A percentile compares a stretch with the other conserved stretches of the same genome.
phyloP scores from a whole-genome alignment of 305 asterid species.

The Withania somnifera region DNA sequence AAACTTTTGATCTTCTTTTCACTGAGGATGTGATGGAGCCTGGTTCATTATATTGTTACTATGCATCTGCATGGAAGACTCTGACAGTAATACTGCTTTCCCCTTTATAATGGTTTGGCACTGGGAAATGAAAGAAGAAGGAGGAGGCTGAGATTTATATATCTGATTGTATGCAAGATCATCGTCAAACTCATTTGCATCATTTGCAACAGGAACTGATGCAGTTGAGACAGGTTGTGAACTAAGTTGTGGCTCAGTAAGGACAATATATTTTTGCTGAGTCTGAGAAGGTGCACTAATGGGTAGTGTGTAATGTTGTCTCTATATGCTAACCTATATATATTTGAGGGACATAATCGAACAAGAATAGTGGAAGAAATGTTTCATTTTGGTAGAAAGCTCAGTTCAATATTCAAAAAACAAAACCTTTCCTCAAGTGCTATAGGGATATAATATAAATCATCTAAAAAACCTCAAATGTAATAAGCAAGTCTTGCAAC shows the following conservation, averaged over 20 bases:
- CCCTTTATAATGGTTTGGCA: conserved; percentile 42
- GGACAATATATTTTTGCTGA: conserved; percentile 28
- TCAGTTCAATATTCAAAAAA: neutral
- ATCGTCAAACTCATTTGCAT: conserved; percentile 47
- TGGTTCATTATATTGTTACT: conserved; percentile 27
- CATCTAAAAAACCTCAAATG: neutral
- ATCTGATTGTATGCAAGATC: conserved; percentile 64
- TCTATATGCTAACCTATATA: neutral
- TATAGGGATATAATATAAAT: neutral
- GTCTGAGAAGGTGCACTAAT: conserved; percentile 26
- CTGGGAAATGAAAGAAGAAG: conserved; percentile 45
- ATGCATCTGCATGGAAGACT: conserved; percentile 39
- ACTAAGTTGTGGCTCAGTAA: conserved; percentile 28
- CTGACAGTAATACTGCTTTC: conserved; percentile 31
- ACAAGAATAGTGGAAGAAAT: neutral
- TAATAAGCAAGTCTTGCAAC: neutral
- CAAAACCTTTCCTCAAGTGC: neutral
- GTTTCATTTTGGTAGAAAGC: neutral
- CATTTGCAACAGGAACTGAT: conserved; percentile 20
- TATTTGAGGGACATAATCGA: neutral
- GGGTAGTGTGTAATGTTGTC: conserved; percentile 15
- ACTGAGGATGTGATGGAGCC: conserved; percentile 23
- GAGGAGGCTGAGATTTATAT: conserved; percentile 74
- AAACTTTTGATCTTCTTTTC: conserved; percentile 13
- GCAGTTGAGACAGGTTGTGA: conserved; percentile 28